phyloP scores from a whole-genome alignment of 441 rosid genomes.

The Arabidopsis hybrid region DNA sequence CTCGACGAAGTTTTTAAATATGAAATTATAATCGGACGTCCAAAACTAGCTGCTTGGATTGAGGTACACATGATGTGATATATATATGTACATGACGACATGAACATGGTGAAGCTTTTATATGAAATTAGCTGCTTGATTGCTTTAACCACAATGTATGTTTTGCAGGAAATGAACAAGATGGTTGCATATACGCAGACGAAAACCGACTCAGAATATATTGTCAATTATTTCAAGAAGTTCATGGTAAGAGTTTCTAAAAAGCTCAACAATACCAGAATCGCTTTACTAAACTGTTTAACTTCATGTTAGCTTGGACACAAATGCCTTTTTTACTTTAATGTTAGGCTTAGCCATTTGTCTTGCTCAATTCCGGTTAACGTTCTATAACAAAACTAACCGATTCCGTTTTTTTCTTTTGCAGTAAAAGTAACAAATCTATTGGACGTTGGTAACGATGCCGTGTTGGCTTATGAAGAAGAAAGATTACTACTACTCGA shows the following conservation, averaged over 20 bases:
- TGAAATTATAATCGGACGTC: slow-evolving; percentile 71
- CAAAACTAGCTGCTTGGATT: slow-evolving; percentile 79
- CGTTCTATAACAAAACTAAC: neutral
- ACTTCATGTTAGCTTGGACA: neutral
- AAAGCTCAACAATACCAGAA: neutral
- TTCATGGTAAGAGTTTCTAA: slow-evolving; percentile 16
- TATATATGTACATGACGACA: no score
- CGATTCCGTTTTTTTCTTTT: neutral
- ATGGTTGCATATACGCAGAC: slow-evolving; percentile 39
- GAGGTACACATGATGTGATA: slow-evolving; percentile 51
- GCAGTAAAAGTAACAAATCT: slow-evolving; percentile 13
- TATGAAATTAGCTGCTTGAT: slow-evolving; percentile 2
- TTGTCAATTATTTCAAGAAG: slow-evolving; percentile 35
- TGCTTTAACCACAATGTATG: slow-evolving; percentile 1
- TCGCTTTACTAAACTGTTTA: neutral
- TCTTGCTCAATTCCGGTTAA: neutral
- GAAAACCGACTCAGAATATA: slow-evolving; percentile 22
- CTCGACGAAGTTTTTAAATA: slow-evolving; percentile 58
- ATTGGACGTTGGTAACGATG: neutral
- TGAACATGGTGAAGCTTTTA: neutral
- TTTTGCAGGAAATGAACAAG: slow-evolving; percentile 31
- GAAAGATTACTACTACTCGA: neutral
- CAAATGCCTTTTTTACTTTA: neutral
- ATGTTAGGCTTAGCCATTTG: neutral
- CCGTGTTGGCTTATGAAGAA: slow-evolving; percentile 4